Evolutionary conservation across 2,329 filamentous ascomycete species (phyloP), one percentile per base, ranked within the genome.

Genomic region (Cadophora gregata): DNA sequence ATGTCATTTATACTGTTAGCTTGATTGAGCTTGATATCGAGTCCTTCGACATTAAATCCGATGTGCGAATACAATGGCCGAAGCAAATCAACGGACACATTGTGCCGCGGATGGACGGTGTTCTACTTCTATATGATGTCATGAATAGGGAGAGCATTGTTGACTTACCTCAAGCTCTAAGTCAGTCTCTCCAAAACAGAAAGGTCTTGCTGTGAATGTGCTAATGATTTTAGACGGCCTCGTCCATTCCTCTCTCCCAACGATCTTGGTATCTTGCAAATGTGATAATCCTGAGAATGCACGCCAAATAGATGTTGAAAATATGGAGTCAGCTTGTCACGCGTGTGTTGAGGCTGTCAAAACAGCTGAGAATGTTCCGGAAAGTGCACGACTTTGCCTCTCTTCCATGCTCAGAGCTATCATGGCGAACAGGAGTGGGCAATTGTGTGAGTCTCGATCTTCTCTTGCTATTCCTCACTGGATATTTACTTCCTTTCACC

Each of bases 41-140:
- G 73, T 85, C 84, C 70, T 88, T 90, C 74, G 86, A 90, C 74
- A 80, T 90, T 69, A 82, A 84, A 69, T 83, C 85, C 27, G 79
- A 81, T 64, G 83, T 85, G 68, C 84, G 85, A 64, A 86, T 90
- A 67, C 84, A 87, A 76, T 90, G 88, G 88, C 88, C 88, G 14
- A 88, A 87, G 72, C 86, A 89, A 75, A 85, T 89, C 72, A 85
- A 90, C 75, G 91, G 92, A 67, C 84, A 89, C 70, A 86, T 89
- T 68, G 84, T 92, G 67, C 92, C 93, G 59, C 86, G 85, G 48
- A 86, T 97, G 75, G 92, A 98, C 75, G 95, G 92, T 24, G 93
- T 92, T 55, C 81, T 97, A 73, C 87, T 95, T 66, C 82, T 98
- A 59, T 97, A 97, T 83, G 93, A 97, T 84, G 91, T 96, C 53